Conservation (phyloP, 352 stramenopile genomes). For the Phytophthora capsici region DNA sequence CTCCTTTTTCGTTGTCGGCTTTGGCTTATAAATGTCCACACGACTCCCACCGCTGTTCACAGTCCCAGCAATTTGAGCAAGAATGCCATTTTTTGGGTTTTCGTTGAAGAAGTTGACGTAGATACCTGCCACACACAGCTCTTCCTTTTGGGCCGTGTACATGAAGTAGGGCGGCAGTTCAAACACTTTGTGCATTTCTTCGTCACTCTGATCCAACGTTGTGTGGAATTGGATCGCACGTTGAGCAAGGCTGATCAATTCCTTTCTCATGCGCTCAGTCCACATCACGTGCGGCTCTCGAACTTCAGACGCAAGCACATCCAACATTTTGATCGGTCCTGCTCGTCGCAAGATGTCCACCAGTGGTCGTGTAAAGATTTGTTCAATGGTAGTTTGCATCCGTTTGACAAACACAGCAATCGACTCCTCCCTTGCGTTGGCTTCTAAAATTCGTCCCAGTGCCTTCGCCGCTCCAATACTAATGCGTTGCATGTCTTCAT, state of each 20-base stretch:
- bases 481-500: constrained; percentile 63
- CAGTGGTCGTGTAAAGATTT: constrained; percentile 77
- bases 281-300: constrained; percentile 88
- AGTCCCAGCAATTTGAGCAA: constrained; percentile 78
- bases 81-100: constrained; percentile 75
- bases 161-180: constrained; percentile 78
- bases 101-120: constrained; percentile 92
- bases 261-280: constrained; percentile 83
- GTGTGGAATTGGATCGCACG: constrained; percentile 78
- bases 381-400: constrained; percentile 88
- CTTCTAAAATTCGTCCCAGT: constrained; percentile 71
- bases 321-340: constrained; percentile 70
- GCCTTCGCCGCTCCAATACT: constrained; percentile 78
- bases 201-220: constrained; percentile 55
- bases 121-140: constrained; percentile 85
- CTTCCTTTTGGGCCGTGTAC: constrained; percentile 83
- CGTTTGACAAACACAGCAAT: constrained; percentile 79
- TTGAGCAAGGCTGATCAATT: constrained; percentile 72
- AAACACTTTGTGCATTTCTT: constrained; percentile 76
- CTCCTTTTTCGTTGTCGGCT: constrained; percentile 45
- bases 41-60: constrained; percentile 49
- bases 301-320: constrained; percentile 76
- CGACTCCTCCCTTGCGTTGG: constrained; percentile 71
- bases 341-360: constrained; percentile 75
- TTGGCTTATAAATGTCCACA: constrained; percentile 32